Evolutionary conservation across 1,284 basidiomycete genomes (phyloP), one percentile per base, ranked within the genome.

Genomic region (Apiotrichum siamense): DNA sequence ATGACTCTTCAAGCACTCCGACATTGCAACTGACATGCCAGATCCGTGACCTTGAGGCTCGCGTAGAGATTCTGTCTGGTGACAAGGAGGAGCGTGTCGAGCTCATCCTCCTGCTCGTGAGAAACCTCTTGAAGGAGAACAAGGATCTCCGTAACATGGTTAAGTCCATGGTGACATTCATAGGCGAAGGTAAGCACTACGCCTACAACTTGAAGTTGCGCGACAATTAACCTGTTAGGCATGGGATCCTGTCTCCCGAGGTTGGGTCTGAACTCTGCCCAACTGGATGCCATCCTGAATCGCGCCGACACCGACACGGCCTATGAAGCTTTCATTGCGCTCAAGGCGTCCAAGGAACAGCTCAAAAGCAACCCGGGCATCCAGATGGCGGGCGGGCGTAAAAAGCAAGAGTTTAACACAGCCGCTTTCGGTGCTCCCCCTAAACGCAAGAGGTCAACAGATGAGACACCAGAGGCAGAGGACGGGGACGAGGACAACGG

Each of bases 11-110:
- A n/a, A n/a, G n/a, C n/a, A 35, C 9, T 12, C 33, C 26, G 13
- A 37, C 6, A 10, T 7, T 3, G 6, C 15, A 37, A 33, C 43
- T 39, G 49, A 45, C 42, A 24, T 24, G 27, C 20, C 63, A 92
- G 87, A 91, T 93, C 69, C 87, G 89, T 21, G 90, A 93, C 72
- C 81, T 94, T 36, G 90, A 94, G 74, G 88, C 88, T 13, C 83
- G 87, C 33, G 88, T 93, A 12, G 88, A 92, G 70, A 84, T 94
- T 18, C 79, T 92, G 18, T 93, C 89, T 10, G 87, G 86, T 20
- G 86, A 86, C 47, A 85, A 88, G 64, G 89, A 92, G 78, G 87
- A 92, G 69, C 85, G 88, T 10, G 76, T 89, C 52, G 81, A 81
- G 26, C 85, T 91, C 68, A 79, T 92, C 78, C 79, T 84, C 53